These are phyloP conservation scores for Pythium oligandrum DNA, from an alignment of 352 stramenopile species.

Conservation along the genomic window DNA sequence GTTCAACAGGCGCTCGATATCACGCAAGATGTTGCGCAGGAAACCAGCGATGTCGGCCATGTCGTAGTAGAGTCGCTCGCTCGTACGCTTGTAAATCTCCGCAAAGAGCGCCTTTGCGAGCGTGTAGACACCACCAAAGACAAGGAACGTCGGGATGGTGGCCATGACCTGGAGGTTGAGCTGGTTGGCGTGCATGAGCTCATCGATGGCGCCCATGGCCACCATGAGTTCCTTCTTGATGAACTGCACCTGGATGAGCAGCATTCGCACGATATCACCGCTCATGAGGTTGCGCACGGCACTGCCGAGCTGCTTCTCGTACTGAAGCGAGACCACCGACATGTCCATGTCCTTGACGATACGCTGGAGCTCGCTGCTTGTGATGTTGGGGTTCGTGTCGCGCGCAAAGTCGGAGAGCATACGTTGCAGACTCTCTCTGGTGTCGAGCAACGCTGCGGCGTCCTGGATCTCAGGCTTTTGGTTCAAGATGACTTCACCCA, in stretches of 20 bases:
- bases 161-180: slow-evolving; percentile 84
- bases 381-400: slow-evolving; percentile 19
- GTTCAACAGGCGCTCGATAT: slow-evolving; percentile 83
- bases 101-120: slow-evolving; percentile 47
- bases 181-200: slow-evolving; percentile 86
- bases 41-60: slow-evolving; percentile 67
- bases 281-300: slow-evolving; percentile 78
- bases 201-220: slow-evolving; percentile 82
- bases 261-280: slow-evolving; percentile 83
- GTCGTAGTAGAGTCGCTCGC: slow-evolving; percentile 75
- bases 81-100: slow-evolving; percentile 76
- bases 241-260: slow-evolving; percentile 86
- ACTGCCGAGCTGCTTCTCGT: slow-evolving; percentile 18
- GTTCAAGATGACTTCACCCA: slow-evolving; percentile 77
- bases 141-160: slow-evolving; percentile 79
- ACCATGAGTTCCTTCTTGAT: slow-evolving; percentile 90
- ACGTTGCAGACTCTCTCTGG: slow-evolving; percentile 73
- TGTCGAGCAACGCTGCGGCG: slow-evolving; percentile 63
- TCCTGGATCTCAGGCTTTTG: slow-evolving; percentile 84
- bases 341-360: slow-evolving; percentile 22
- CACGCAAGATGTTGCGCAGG: slow-evolving; percentile 72
- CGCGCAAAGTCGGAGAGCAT: slow-evolving; percentile 78
- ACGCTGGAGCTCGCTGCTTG: slow-evolving; percentile 15
- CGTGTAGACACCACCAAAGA: slow-evolving; percentile 70
- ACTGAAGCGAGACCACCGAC: slow-evolving; percentile 32